Conservation (phyloP, 306 rosid genomes). For the Mucuna pruriens region DNA sequence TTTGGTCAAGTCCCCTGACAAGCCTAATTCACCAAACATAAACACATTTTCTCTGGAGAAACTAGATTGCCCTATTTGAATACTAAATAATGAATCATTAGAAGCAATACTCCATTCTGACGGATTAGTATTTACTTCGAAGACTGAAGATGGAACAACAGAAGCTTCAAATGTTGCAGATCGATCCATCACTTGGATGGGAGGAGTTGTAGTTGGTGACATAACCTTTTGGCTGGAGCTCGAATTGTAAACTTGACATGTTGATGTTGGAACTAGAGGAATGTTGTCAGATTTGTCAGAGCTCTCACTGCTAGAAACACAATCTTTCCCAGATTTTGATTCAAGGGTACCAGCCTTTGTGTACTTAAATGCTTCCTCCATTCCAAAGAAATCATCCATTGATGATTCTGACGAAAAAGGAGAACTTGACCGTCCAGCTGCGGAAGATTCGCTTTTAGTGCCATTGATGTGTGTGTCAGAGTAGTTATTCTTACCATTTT, state of each 20-base stretch:
- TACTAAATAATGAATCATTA: slow-evolving; percentile 87
- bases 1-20: slow-evolving; percentile 49
- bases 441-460: slow-evolving; percentile 30
- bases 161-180: slow-evolving; percentile 55
- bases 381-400: slow-evolving; percentile 36
- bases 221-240: slow-evolving; percentile 26
- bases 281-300: slow-evolving; percentile 37
- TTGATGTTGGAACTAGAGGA: slow-evolving; percentile 32
- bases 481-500: slow-evolving; percentile 22
- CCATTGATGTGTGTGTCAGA: slow-evolving; percentile 24
- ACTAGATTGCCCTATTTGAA: slow-evolving; percentile 67
- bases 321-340: slow-evolving; percentile 32
- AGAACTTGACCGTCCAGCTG: slow-evolving; percentile 35
- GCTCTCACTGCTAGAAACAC: slow-evolving; percentile 37
- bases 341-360: slow-evolving; percentile 1
- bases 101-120: slow-evolving; percentile 87
- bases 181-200: slow-evolving; percentile 76
- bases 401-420: slow-evolving; percentile 45
- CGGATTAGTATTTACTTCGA: slow-evolving; percentile 48
- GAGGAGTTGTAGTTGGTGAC: slow-evolving; percentile 56
- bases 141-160: slow-evolving; percentile 73
- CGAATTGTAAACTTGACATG: slow-evolving; percentile 39
- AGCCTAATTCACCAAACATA: slow-evolving; percentile 39
- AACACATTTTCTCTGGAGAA: slow-evolving; percentile 52
- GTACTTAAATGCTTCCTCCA: slow-evolving; percentile 29